A percentile compares a stretch with the other conserved stretches of the same genome.
Evolutionary conservation across 345 rosid species (phyloP).

Genomic region (Corymbia maculata): DNA sequence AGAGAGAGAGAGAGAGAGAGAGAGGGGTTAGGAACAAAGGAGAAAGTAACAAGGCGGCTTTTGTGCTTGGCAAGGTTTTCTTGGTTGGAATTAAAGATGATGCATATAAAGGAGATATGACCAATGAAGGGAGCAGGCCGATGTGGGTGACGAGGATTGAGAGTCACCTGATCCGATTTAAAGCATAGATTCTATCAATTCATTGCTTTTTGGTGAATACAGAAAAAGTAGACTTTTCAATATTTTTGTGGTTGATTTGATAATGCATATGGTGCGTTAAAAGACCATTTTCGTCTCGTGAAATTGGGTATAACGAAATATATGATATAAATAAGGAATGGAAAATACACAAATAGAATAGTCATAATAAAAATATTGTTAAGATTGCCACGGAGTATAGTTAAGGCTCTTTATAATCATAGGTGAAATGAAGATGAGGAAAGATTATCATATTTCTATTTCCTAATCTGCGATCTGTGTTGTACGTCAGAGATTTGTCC

Average conservation of each 20-base stretch:
- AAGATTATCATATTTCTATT: not conserved
- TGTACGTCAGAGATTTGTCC: not conserved
- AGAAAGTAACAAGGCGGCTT: not conserved
- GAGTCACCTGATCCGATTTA: not conserved
- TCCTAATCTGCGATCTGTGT: not conserved
- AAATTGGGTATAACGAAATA: not conserved
- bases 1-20: constrained; percentile 4
- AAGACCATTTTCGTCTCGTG: not conserved
- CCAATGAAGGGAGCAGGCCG: not conserved
- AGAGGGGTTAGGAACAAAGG: not conserved
- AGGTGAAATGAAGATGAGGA: not conserved
- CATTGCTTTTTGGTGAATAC: not conserved
- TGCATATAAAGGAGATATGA: not conserved
- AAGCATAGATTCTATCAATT: not conserved
- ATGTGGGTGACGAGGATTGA: not conserved
- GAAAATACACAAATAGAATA: not conserved
- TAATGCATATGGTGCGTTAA: not conserved
- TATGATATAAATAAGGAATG: not conserved
- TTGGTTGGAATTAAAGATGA: not conserved
- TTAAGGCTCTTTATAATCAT: not conserved
- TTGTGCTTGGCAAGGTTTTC: not conserved
- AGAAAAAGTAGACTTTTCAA: not conserved
- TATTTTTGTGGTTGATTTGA: not conserved
- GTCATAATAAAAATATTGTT: not conserved
- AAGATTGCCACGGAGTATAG: not conserved